Evolutionary conservation across 2,329 filamentous ascomycete species (phyloP).

Genomic region (Geosmithia morbida): DNA sequence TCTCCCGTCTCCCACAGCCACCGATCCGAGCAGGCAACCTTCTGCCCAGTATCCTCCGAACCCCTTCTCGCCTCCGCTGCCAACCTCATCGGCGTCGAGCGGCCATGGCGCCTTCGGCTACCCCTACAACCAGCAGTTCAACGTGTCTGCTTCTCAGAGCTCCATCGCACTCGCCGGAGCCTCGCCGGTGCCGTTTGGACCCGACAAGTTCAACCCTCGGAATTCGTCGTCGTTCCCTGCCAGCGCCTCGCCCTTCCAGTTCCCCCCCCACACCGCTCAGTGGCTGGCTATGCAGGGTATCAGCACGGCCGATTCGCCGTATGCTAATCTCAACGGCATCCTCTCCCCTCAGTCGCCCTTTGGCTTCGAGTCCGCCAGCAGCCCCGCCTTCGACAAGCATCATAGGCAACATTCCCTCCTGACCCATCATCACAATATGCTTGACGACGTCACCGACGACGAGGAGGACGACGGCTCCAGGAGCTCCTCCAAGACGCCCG

Average conservation of each 20-base stretch:
- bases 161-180: slow-evolving; percentile 49
- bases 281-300: slow-evolving; percentile 42
- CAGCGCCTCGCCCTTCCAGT: slow-evolving; percentile 52
- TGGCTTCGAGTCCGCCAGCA: slow-evolving; percentile 34
- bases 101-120: slow-evolving; percentile 39
- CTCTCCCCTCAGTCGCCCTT: slow-evolving; percentile 53
- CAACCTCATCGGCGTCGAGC: slow-evolving; percentile 64
- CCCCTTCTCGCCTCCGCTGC: slow-evolving; percentile 72
- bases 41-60: slow-evolving; percentile 63
- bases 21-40: slow-evolving; percentile 49
- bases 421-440: slow-evolving; percentile 39
- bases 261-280: slow-evolving; percentile 44
- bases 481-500: slow-evolving; percentile 39
- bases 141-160: slow-evolving; percentile 46
- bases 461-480: slow-evolving; percentile 49
- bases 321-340: slow-evolving; percentile 35
- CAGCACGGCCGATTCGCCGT: slow-evolving; percentile 48
- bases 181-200: slow-evolving; percentile 59
- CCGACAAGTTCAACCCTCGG: slow-evolving; percentile 49
- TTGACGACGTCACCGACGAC: slow-evolving; percentile 64
- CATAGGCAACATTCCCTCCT: slow-evolving; percentile 44
- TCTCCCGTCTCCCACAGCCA: slow-evolving; percentile 47
- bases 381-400: slow-evolving; percentile 28
- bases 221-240: slow-evolving; percentile 50
- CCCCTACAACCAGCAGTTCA: slow-evolving; percentile 40